Evolutionary conservation across 495 filamentous ascomycete genomes (phyloP), one percentile per base, ranked within the genome.

Genomic region (Schizothecium vesticola): DNA sequence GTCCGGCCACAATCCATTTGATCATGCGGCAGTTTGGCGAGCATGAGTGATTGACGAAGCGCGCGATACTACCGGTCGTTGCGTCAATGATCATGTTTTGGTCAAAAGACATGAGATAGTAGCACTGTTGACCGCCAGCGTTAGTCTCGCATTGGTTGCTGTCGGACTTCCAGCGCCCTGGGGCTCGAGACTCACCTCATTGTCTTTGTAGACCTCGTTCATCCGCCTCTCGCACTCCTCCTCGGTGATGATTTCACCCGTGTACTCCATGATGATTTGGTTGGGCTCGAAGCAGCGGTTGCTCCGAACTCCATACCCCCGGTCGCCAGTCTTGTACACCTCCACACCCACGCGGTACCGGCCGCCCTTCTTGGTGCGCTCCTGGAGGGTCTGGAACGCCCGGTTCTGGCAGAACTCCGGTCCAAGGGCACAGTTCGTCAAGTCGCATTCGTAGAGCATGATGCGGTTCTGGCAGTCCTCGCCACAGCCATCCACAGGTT

Each of bases 1-100:
- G 93, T 21, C 92, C 92, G 33, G 88, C 88, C n/a, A 99, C 95
- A 62, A 92, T 94, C 93, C 93, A 96, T 79, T 97, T 97, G 64
- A 94, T 90, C 91, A 99, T 97, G 28, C 89, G 85, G 77, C 94
- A 98, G 78, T 99, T 99, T n/a, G 95, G 95, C 68, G 91, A 88
- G 77, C 95, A 99, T 5, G 93, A 97, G 74, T 99, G 95, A 74
- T 99, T 99, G 78, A 98, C 93, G 81, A 99, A 99, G 66, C 95
- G 89, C 70, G 95, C 96, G 78, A 97, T 96, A 66, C 91, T 95
- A 71, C 95, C 95, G 63, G 92, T 90, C 60, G 94, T 97, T 24
- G 94, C 95, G 79, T 99, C 95, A 70, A 99, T 96, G 73, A 98
- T 97, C 91, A 98, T 96, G 80, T 94, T 93, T 77, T 98, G 93